A percentile compares a stretch with the other conserved stretches of the same genome.
Conservation (phyloP, 1,284 basidiomycete species). For the Lentinula novae-zelandiae region DNA sequence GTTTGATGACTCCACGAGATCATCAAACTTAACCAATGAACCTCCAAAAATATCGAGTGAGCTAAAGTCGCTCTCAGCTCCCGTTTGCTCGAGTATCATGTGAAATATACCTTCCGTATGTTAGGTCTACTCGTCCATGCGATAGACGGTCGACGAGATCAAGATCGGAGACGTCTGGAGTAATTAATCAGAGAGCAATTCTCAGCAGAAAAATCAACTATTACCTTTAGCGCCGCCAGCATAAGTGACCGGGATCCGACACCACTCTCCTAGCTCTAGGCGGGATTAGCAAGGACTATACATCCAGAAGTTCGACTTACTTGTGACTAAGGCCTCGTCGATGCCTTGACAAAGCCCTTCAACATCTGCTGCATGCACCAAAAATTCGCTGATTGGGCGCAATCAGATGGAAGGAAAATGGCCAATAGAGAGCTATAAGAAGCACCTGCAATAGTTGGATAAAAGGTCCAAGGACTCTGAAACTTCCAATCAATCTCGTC, state of each 20-base stretch:
- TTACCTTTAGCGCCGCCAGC: slow-evolving; percentile 92
- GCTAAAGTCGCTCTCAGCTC: slow-evolving; percentile 30
- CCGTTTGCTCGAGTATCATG: background rate
- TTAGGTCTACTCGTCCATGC: slow-evolving; percentile 87
- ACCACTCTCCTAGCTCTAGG: slow-evolving; percentile 89
- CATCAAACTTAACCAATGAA: slow-evolving; percentile 64
- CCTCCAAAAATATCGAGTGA: slow-evolving; percentile 87
- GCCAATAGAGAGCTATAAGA: background rate
- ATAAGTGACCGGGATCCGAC: slow-evolving; percentile 89
- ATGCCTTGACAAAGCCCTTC: slow-evolving; percentile 98
- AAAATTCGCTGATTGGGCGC: slow-evolving; percentile 69
- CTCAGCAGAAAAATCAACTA: slow-evolving; percentile 11
- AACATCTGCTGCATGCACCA: slow-evolving; percentile 97
- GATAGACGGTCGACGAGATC: slow-evolving; percentile 82
- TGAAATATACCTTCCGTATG: slow-evolving; percentile 82
- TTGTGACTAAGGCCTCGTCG: slow-evolving; percentile 84
- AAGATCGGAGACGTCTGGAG: slow-evolving; percentile 78
- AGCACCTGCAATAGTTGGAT: slow-evolving; percentile 74
- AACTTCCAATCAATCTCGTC: background rate
- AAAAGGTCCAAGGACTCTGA: slow-evolving; percentile 70
- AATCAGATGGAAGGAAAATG: background rate
- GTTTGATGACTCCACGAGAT: slow-evolving; percentile 45
- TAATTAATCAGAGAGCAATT: slow-evolving; percentile 12
- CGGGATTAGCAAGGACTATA: background rate
- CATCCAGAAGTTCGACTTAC: slow-evolving; percentile 40